Percentiles rank a stretch among this genome's conserved stretches.
Evolutionary conservation across 805 yeast genomes (phyloP).

Genomic region (Cyberlindnera euphorbiiphila): DNA sequence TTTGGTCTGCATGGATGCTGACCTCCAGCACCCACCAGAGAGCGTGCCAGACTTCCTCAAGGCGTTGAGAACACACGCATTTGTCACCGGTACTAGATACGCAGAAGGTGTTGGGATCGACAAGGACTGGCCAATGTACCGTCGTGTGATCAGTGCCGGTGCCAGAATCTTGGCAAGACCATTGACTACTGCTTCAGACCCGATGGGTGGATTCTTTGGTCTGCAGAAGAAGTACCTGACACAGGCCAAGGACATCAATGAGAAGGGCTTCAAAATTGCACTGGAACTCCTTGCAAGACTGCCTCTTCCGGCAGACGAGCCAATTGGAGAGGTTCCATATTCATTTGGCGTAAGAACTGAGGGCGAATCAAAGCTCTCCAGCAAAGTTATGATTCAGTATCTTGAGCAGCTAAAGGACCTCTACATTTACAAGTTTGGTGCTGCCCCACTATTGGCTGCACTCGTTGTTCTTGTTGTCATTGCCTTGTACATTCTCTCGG

Average conservation of each 20-base stretch:
- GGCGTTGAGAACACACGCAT: constrained; percentile 38
- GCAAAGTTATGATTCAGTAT: constrained; percentile 47
- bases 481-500: constrained; percentile 28
- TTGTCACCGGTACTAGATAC: constrained; percentile 47
- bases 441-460: constrained; percentile 33
- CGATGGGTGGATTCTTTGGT: constrained; percentile 52
- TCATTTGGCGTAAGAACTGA: constrained; percentile 52
- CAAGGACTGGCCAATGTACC: constrained; percentile 49
- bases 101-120: constrained; percentile 54
- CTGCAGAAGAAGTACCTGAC: constrained; percentile 41
- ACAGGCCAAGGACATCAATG: constrained; percentile 34
- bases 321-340: constrained; percentile 46
- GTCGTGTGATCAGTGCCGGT: constrained; percentile 46
- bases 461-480: constrained; percentile 30
- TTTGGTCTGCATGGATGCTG: constrained; percentile 51
- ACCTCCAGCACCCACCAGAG: constrained; percentile 52
- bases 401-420: constrained; percentile 43
- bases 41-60: constrained; percentile 42
- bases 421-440: constrained; percentile 43
- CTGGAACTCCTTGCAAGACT: constrained; percentile 44
- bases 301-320: constrained; percentile 35
- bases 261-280: constrained; percentile 48
- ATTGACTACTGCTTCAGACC: constrained; percentile 47
- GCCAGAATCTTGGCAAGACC: constrained; percentile 48
- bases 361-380: constrained; percentile 47